Base-by-base conservation (phyloP, 345 rosid genomes). In the Dovyalis caffra region DNA sequence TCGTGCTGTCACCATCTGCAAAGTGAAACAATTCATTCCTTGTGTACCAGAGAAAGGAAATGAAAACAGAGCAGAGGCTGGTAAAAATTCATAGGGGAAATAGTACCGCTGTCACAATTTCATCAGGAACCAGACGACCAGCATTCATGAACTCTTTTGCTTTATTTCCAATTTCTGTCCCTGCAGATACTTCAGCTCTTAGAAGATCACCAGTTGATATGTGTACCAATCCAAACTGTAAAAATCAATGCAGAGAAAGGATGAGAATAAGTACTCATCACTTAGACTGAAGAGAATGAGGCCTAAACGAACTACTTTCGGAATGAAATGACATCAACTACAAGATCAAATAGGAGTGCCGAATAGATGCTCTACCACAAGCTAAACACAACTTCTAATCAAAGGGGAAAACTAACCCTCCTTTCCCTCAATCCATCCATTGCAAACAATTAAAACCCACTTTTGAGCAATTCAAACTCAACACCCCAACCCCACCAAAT, bases 141-240 rank as follows among this genome's bases (percentile, higher is more conserved):
- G 86, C 83, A 81, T 89, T 83, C 91, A 91, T 91, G 84, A 82
- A 95, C 77, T 88, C 94, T 79, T 91, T 91, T 12, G 95, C 97
- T 79, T 76, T 88, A 32, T 86, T 86, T 64, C 97, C 97, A 35
- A 90, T 88, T 20, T 91, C 95, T 51, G 97, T 88, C 83, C 85
- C 91, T 18, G 91, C 79, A 78, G 97, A 85, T 1, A 91, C 91
- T 83, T 94, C 94, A 66, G 88, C 95, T 79, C 97, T 90, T 73
- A 92, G 82, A 20, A 94, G 84, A 83, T 94, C 98, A 45, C 98
- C 97, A 12, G 97, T 90, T 66, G 98, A 94, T 86, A 94, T 85
- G 79, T 94, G 97, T 58, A 94, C 92, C 86, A 92, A 81, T 69
- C 97, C 97, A 51, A 83, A 86, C 88, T 86, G 80, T 47, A 62